A percentile compares a stretch with the other conserved stretches of the same genome.
Evolutionary conservation across 768 basidiomycete species (phyloP).

Genomic region (Rhodotorula taiwanensis): DNA sequence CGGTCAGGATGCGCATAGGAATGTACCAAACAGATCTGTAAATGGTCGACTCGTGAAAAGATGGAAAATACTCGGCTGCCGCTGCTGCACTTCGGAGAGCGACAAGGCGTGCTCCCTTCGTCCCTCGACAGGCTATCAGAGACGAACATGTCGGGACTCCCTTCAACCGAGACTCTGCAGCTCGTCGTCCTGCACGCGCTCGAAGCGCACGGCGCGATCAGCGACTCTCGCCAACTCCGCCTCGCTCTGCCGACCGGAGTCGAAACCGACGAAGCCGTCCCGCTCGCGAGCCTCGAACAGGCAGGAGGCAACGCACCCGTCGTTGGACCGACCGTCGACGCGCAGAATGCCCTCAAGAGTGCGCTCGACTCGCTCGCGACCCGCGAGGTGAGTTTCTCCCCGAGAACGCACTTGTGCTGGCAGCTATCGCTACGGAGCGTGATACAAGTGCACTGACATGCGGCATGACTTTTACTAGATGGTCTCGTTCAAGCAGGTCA

Average conservation of each 20-base stretch:
- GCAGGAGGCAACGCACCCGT: not conserved
- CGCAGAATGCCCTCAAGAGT: conserved; percentile 74
- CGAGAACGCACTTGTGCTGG: too few species aligned
- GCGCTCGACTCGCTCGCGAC: conserved; percentile 83
- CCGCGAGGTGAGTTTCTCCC: conserved; percentile 73
- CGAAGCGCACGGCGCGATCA: conserved; percentile 39
- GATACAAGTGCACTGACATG: too few species aligned
- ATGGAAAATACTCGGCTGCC: too few species aligned
- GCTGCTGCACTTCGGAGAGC: too few species aligned
- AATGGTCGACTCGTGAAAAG: too few species aligned
- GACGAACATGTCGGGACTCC: not conserved
- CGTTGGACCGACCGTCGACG: conserved; percentile 38
- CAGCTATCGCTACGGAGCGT: too few species aligned
- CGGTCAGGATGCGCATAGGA: too few species aligned
- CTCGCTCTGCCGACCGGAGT: conserved; percentile 33
- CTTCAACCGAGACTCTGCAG: conserved; percentile 22
- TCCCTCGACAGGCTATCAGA: not conserved
- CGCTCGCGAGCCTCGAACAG: not conserved
- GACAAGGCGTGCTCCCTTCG: not conserved
- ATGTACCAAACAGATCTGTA: too few species aligned
- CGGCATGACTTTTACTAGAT: too few species aligned
- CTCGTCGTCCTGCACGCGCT: conserved; percentile 31
- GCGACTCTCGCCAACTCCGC: conserved; percentile 43
- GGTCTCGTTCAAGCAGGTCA: conserved; percentile 71
- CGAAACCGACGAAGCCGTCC: not conserved